These are phyloP conservation scores for Syzygium grande DNA, from an alignment of 345 rosid genomes.

Conservation along the genomic window DNA sequence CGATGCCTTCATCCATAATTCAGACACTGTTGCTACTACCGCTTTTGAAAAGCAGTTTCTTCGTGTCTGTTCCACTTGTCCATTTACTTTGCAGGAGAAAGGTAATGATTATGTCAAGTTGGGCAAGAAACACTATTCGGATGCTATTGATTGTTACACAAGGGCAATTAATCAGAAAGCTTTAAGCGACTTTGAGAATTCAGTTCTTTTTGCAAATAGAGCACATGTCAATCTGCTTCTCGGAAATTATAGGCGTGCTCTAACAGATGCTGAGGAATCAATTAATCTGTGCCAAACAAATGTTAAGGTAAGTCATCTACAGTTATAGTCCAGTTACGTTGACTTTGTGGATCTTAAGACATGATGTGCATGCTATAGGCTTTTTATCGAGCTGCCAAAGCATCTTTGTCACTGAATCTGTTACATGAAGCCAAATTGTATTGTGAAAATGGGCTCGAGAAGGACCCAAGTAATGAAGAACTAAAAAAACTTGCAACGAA, in stretches of 20 bases:
- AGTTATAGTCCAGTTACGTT: background rate
- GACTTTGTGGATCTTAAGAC: background rate
- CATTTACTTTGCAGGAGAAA: slow-evolving; percentile 49
- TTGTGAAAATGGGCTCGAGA: slow-evolving; percentile 44
- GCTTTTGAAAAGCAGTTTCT: background rate
- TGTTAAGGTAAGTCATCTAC: slow-evolving; percentile 40
- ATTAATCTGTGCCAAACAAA: slow-evolving; percentile 44
- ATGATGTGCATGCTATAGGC: slow-evolving; percentile 29
- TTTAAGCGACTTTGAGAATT: slow-evolving; percentile 45
- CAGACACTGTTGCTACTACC: background rate
- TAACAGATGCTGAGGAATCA: slow-evolving; percentile 71
- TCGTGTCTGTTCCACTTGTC: background rate
- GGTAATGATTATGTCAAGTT: slow-evolving; percentile 77
- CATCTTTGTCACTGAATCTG: slow-evolving; percentile 53
- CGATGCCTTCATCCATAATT: background rate
- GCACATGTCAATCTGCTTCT: slow-evolving; percentile 79
- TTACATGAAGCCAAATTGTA: slow-evolving; percentile 52
- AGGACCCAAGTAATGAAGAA: slow-evolving; percentile 61
- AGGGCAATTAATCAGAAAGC: slow-evolving; percentile 68
- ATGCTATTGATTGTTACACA: slow-evolving; percentile 76
- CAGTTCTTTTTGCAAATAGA: slow-evolving; percentile 71
- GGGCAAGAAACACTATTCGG: slow-evolving; percentile 80
- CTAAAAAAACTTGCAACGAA: slow-evolving; percentile 49
- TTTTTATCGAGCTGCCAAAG: slow-evolving; percentile 83
- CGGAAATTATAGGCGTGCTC: slow-evolving; percentile 73